A percentile compares a stretch with the other conserved stretches of the same genome.
Evolutionary conservation across 2,329 filamentous ascomycete species (phyloP).

Genomic region (Neonectria magnoliae): DNA sequence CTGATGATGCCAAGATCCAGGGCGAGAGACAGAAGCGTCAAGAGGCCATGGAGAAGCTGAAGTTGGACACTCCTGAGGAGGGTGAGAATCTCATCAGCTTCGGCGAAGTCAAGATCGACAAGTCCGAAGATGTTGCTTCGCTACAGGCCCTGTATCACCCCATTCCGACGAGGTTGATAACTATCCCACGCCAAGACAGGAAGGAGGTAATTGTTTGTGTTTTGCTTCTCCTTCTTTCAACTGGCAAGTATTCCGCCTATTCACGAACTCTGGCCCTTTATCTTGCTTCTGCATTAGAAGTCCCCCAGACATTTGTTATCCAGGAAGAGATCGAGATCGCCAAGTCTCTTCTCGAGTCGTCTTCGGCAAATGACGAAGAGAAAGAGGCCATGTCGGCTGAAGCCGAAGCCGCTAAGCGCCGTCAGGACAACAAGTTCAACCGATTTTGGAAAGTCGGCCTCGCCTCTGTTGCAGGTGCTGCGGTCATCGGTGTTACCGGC

Average conservation of each 20-base stretch:
- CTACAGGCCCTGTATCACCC: constrained; percentile 65
- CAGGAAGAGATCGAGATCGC: constrained; percentile 80
- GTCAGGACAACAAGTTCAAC: constrained; percentile 74
- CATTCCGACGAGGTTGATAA: constrained; percentile 63
- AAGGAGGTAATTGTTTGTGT: constrained; percentile 74
- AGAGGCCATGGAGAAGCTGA: constrained; percentile 53
- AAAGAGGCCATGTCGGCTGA: constrained; percentile 73
- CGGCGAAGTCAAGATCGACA: constrained; percentile 46
- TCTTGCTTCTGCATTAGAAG: constrained; percentile 72
- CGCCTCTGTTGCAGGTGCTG: constrained; percentile 87
- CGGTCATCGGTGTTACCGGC: constrained; percentile 89
- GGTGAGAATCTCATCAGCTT: constrained; percentile 55
- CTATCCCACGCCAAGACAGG: constrained; percentile 67
- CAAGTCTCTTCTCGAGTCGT: constrained; percentile 75
- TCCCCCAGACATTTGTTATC: constrained; percentile 71
- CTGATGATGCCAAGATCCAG: constrained; percentile 59
- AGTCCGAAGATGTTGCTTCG: constrained; percentile 52
- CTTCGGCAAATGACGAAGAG: constrained; percentile 54
- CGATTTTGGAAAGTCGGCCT: constrained; percentile 92
- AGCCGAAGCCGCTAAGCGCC: constrained; percentile 77
- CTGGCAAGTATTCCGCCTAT: constrained; percentile 79
- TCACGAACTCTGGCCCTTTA: constrained; percentile 75
- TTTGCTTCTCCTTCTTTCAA: constrained; percentile 74
- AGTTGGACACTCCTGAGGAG: constrained; percentile 47
- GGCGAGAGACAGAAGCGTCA: constrained; percentile 58